These are phyloP conservation scores for Apostasia ramifera DNA, from an alignment of 106 monocot species.

Conservation along the genomic window DNA sequence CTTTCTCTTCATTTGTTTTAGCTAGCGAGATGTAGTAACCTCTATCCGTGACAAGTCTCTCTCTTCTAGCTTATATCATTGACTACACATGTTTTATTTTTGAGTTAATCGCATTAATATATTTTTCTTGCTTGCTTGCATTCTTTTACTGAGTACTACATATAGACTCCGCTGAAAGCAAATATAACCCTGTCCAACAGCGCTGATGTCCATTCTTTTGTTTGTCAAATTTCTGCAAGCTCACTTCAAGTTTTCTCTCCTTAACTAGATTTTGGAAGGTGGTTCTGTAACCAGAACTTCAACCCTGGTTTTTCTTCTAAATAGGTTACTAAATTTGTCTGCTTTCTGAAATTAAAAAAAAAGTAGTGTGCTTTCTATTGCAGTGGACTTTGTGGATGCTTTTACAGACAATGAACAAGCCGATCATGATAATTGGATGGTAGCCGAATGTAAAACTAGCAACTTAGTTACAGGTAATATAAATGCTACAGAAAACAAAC, in stretches of 20 bases:
- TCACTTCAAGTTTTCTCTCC: background rate
- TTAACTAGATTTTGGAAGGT: background rate
- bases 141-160: too few relatives aligned
- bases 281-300: background rate
- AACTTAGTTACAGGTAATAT: slow-evolving; percentile 1
- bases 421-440: slow-evolving; percentile 2
- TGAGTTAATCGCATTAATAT: too few relatives aligned
- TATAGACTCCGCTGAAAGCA: too few relatives aligned
- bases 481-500: slow-evolving; percentile 4
- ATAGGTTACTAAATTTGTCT: background rate
- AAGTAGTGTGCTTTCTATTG: background rate
- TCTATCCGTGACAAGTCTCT: too few relatives aligned
- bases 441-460: slow-evolving; percentile 13
- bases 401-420: slow-evolving; percentile 16
- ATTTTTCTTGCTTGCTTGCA: too few relatives aligned
- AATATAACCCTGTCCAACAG: too few relatives aligned
- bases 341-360: background rate
- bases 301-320: background rate
- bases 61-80: too few relatives aligned
- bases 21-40: too few relatives aligned
- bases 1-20: too few relatives aligned
- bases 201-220: too few relatives aligned
- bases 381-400: slow-evolving; percentile 21
- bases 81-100: too few relatives aligned
- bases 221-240: background rate